Conservation (phyloP, 768 basidiomycete genomes). For the Neoboletus subvelutipes region DNA sequence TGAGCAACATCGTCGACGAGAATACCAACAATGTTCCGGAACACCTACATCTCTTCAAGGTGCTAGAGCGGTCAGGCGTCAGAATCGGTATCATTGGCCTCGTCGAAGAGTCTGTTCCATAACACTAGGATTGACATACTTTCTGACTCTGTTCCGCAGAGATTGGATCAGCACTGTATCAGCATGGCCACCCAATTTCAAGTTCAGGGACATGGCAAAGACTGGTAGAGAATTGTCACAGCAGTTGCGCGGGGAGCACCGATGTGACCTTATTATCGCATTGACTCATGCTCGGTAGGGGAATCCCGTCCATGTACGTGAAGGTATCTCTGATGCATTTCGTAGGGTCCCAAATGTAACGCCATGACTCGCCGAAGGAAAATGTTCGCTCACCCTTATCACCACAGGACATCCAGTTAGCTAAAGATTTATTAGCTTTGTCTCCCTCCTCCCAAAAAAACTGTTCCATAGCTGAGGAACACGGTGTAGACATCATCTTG, state of each 20-base stretch:
- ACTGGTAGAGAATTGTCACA: slow-evolving; percentile 72
- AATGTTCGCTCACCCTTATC: slow-evolving; percentile 8
- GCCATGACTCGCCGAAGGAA: background rate
- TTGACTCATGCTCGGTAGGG: slow-evolving; percentile 76
- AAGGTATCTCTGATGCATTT: slow-evolving; percentile 3
- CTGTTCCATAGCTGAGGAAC: slow-evolving; percentile 45
- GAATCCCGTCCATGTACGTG: slow-evolving; percentile 4
- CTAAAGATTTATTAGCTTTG: slow-evolving; percentile 60
- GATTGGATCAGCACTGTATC: slow-evolving; percentile 89
- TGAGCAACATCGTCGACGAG: slow-evolving; percentile 83
- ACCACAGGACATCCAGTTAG: slow-evolving; percentile 64
- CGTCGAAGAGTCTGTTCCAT: slow-evolving; percentile 66
- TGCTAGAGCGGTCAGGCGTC: slow-evolving; percentile 69
- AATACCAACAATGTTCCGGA: slow-evolving; percentile 63
- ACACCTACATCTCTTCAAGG: slow-evolving; percentile 55
- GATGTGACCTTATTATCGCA: slow-evolving; percentile 81
- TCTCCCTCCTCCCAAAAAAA: slow-evolving; percentile 53
- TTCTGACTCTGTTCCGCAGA: slow-evolving; percentile 37
- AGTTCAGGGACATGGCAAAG: slow-evolving; percentile 72
- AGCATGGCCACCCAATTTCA: slow-evolving; percentile 81
- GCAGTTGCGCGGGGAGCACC: slow-evolving; percentile 65
- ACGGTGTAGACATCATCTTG: slow-evolving; percentile 81
- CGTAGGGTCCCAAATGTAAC: slow-evolving; percentile 33
- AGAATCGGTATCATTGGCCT: slow-evolving; percentile 83
- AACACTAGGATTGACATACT: background rate